Evolutionary conservation across 2,329 filamentous ascomycete species (phyloP), one percentile per base, ranked within the genome.

Genomic region (Cyphellophora attinorum): DNA sequence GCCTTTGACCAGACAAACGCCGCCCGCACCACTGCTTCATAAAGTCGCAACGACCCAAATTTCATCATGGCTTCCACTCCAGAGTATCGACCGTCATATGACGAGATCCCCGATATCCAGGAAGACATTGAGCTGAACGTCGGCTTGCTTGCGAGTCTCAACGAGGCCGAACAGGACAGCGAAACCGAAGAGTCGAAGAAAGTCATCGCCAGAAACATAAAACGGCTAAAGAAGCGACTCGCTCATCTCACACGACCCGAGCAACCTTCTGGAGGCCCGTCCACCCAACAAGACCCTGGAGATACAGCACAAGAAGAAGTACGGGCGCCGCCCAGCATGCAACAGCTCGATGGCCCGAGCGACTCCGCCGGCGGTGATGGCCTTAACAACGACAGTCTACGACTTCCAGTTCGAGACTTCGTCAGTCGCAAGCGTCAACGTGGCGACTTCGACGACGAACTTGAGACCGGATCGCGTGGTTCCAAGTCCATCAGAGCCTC

Each of bases 401-500:
- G 31, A 6, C 39, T 19, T 5, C 23, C 39, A 12, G 30, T 17
- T 5, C 29, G 15, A 19, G 34, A 31, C n/a, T 27, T 44, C 4
- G 27, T 30, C 11, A 41, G 35, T 28, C 35, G 46, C 27, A 50
- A 50, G 34, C 41, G 47, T 29, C 40, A 33, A 15, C 35, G 44
- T 37, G 35, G n/a, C 8, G 32, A 41, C 29, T 32, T 37, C 16
- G 37, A 35, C 14, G 17, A 37, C 21, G 33, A 44, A 18, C 19
- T 36, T 10, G 34, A 36, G 13, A 19, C 31, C 12, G n/a, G n/a
- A n/a, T n/a, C n/a, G n/a, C 37, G 34, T 11, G 21, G 42, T 10
- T 33, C 34, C 30, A 50, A 50, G 37, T 50, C 48, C 29, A 40
- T 45, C 16, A 44, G 41, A 19, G 40, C 45, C 11, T 44, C 42